Conservation (phyloP, 768 basidiomycete genomes). For the Leccinellum luteum region DNA sequence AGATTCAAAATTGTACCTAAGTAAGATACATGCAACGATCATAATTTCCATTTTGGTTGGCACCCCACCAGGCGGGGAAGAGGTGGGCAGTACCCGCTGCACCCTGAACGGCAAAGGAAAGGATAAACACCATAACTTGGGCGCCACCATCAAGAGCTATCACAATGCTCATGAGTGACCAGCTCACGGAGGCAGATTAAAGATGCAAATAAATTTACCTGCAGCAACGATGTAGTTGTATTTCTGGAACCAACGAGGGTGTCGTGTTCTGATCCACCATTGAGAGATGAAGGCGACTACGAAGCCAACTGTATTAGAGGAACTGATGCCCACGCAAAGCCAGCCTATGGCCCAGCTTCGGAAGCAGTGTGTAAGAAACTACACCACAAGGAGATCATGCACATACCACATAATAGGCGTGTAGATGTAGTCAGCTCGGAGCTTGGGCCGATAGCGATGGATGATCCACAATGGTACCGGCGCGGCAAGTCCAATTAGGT, state of each 20-base stretch:
- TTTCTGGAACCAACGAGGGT: constrained; percentile 36
- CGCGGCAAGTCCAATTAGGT: constrained; percentile 29
- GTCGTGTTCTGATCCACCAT: constrained; percentile 39
- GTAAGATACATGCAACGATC: constrained; percentile 21
- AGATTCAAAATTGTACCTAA: background rate
- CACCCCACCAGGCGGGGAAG: constrained; percentile 61
- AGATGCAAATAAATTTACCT: constrained; percentile 23
- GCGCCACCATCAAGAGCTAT: constrained; percentile 37
- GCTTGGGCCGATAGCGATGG: constrained; percentile 35
- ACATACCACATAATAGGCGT: constrained; percentile 29
- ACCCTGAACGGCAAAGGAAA: constrained; percentile 49
- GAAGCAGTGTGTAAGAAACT: constrained; percentile 1
- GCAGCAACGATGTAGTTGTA: constrained; percentile 42
- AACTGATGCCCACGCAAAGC: constrained; percentile 29
- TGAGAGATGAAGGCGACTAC: constrained; percentile 32
- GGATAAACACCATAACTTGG: constrained; percentile 26
- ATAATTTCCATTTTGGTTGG: constrained; percentile 48
- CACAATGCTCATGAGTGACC: background rate
- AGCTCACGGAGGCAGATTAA: too few relatives aligned
- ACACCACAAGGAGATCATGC: constrained; percentile 1
- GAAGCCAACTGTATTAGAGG: constrained; percentile 18
- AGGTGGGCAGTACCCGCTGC: constrained; percentile 46
- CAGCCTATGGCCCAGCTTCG: constrained; percentile 17
- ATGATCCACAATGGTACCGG: constrained; percentile 45
- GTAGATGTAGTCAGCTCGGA: constrained; percentile 26